phyloP scores from a whole-genome alignment of 1,284 basidiomycete species.

The Pseudozyma thailandica region DNA sequence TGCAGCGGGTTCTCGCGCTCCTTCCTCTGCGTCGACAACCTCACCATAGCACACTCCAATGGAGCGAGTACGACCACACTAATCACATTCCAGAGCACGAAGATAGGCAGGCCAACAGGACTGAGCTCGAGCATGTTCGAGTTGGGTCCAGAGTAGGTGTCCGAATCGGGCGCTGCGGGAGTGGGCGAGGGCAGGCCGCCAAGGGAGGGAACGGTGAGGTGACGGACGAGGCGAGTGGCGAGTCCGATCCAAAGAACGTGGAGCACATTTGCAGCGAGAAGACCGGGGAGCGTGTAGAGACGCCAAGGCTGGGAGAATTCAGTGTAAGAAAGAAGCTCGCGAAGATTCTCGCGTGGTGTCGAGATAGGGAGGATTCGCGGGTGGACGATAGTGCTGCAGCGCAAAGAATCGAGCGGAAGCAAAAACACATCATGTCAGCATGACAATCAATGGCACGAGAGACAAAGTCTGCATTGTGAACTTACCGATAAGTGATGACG shows the following conservation, averaged over 20 bases:
- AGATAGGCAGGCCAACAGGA: constrained; percentile 52
- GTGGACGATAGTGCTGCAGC: constrained; percentile 59
- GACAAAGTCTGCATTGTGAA: neutral
- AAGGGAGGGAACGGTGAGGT: constrained; percentile 54
- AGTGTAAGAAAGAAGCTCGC: constrained; percentile 55
- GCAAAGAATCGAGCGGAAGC: neutral
- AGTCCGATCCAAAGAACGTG: constrained; percentile 60
- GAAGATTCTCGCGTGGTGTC: constrained; percentile 43
- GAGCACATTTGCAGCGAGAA: constrained; percentile 51
- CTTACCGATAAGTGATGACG: constrained; percentile 49
- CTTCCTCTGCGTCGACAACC: constrained; percentile 61
- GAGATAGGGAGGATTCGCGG: constrained; percentile 52
- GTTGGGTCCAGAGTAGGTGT: constrained; percentile 55
- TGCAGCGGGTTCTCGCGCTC: constrained; percentile 63
- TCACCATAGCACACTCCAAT: constrained; percentile 63
- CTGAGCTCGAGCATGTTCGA: constrained; percentile 50
- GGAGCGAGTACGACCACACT: constrained; percentile 56
- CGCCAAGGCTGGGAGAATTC: constrained; percentile 63
- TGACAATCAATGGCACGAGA: too few species aligned
- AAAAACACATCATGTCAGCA: neutral
- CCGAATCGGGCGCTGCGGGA: constrained; percentile 46
- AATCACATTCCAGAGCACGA: constrained; percentile 55
- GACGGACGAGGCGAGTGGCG: constrained; percentile 52
- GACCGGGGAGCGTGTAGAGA: constrained; percentile 60
- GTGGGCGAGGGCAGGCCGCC: constrained; percentile 44